Conservation (phyloP, 2,329 filamentous ascomycete species). For the Aspergillus texensis region DNA sequence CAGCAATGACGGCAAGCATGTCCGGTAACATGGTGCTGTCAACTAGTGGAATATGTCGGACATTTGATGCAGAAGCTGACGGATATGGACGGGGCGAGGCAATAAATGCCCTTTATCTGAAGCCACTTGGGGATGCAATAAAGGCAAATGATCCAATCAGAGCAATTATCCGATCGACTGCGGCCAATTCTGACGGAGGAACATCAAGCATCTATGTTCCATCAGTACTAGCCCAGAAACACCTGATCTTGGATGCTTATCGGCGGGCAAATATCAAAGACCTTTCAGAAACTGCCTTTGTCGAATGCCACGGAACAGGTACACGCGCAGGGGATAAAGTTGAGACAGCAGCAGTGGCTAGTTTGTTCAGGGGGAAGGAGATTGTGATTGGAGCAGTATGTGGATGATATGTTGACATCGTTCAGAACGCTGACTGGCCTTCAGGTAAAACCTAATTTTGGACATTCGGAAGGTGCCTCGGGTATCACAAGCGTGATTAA, state of each 20-base stretch:
- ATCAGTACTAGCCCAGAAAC: neutral
- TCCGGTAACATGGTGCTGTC: neutral
- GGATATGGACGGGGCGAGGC: neutral
- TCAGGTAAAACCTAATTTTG: neutral
- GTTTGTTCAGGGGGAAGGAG: neutral
- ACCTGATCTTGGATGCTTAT: neutral
- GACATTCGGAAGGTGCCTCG: neutral
- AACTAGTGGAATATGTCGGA: neutral
- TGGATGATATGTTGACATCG: neutral
- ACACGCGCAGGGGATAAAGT: neutral
- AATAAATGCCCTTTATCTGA: neutral
- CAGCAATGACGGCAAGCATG: neutral
- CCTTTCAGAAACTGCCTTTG: neutral
- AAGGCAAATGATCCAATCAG: neutral
- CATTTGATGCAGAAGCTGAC: neutral
- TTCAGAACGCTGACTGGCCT: neutral
- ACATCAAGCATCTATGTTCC: neutral
- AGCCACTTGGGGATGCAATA: neutral
- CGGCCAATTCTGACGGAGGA: neutral
- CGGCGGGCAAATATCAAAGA: neutral
- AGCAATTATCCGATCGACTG: neutral
- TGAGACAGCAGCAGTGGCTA: neutral
- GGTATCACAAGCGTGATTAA: neutral
- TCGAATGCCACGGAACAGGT: neutral
- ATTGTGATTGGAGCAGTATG: neutral